A percentile compares a stretch with the other conserved stretches of the same genome.
phyloP scores from a whole-genome alignment of 2,329 filamentous ascomycete genomes.

The Zasmidium cellare region DNA sequence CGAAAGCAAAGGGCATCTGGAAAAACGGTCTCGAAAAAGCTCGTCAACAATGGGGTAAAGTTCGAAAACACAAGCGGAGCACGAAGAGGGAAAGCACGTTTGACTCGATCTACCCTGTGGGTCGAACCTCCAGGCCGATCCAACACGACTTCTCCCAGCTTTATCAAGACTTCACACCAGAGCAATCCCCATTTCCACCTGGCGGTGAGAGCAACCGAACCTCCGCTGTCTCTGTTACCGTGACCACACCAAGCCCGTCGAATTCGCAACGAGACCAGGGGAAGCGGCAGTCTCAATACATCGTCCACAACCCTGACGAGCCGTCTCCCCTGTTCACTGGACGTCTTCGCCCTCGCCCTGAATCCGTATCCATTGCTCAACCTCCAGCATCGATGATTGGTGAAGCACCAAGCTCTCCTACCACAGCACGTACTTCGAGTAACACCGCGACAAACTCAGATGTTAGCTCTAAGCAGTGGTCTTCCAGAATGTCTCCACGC shows the following conservation, averaged over 20 bases:
- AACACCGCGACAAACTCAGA: neutral
- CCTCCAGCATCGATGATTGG: no score
- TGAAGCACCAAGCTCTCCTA: no score
- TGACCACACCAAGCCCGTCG: neutral
- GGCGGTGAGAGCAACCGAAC: neutral
- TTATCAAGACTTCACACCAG: neutral
- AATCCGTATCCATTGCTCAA: no score
- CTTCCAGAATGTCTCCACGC: neutral
- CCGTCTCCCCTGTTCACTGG: neutral
- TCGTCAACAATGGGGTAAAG: neutral
- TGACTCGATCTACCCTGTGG: neutral
- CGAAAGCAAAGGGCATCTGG: conserved; percentile 1
- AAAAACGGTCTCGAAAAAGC: neutral
- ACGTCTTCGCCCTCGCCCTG: neutral
- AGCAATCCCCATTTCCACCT: neutral
- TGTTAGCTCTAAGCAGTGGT: neutral
- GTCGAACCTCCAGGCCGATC: neutral
- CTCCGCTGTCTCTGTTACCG: neutral
- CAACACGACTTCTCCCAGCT: no score
- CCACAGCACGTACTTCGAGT: no score
- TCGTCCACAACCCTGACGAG: neutral
- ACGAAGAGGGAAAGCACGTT: neutral
- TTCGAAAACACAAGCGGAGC: neutral
- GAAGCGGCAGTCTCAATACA: neutral
- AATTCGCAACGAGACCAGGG: neutral